These are phyloP conservation scores for Pyrus bretschneideri DNA, from an alignment of 306 rosid genomes.

Conservation along the genomic window DNA sequence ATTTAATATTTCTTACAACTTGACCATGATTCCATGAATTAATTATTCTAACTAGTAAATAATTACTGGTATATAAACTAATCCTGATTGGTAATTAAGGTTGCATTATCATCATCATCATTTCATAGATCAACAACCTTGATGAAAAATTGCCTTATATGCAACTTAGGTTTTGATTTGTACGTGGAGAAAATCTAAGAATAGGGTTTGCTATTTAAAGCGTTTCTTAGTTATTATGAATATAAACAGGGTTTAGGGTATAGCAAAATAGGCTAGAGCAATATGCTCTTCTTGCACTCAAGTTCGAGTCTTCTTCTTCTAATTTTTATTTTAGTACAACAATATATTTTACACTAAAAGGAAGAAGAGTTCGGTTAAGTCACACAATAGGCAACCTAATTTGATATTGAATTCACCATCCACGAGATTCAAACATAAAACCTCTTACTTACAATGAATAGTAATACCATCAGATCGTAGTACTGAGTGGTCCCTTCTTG, in stretches of 20 bases:
- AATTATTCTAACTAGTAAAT: background rate
- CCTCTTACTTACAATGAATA: no score
- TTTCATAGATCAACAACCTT: background rate
- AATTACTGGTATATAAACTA: background rate
- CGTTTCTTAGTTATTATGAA: background rate
- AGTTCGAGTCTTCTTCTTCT: no score
- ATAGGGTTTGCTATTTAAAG: background rate
- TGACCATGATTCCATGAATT: constrained; percentile 4
- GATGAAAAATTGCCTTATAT: background rate
- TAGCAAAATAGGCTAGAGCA: no score
- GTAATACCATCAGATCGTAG: rapidly evolving
- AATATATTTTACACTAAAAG: no score
- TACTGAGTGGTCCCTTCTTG: no score
- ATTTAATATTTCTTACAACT: constrained; percentile 1
- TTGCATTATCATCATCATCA: background rate
- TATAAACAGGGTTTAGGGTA: background rate
- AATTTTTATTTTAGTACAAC: no score
- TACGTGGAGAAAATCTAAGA: background rate
- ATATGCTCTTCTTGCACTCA: no score
- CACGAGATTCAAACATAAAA: no score
- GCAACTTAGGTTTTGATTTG: background rate
- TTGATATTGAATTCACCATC: no score
- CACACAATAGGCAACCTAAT: no score
- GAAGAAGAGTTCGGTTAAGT: rapidly evolving
- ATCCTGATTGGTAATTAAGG: background rate